Conservation (phyloP, 2,329 filamentous ascomycete species). For the Teratosphaeria destructans region DNA sequence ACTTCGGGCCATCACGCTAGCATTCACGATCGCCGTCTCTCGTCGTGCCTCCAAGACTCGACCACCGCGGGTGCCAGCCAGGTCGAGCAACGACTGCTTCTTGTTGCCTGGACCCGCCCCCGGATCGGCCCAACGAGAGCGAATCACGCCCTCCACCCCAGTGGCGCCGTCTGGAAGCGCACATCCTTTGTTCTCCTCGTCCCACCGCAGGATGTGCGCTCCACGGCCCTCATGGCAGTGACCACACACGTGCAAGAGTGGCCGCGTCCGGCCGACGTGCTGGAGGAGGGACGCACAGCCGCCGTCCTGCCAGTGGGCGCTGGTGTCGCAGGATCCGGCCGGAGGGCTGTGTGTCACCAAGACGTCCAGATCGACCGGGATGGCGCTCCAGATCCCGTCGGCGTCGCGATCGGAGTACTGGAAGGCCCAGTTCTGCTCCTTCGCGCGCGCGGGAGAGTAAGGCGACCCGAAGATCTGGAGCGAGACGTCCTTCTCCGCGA, state of each 20-base stretch:
- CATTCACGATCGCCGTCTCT: conserved; percentile 76
- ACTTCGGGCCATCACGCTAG: conserved; percentile 59
- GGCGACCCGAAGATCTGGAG: conserved; percentile 66
- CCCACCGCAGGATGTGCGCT: conserved; percentile 52
- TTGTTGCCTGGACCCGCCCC: conserved; percentile 37
- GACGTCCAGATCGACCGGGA: conserved; percentile 54
- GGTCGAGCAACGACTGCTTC: conserved; percentile 54
- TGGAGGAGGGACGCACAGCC: conserved; percentile 53
- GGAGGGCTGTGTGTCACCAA: conserved; percentile 64
- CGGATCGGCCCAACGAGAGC: conserved; percentile 47
- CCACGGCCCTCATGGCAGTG: conserved; percentile 63
- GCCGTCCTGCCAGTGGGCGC: conserved; percentile 28
- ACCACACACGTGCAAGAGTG: conserved; percentile 57
- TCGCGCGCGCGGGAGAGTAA: conserved; percentile 39
- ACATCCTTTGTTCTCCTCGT: not conserved
- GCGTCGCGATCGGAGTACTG: conserved; percentile 42
- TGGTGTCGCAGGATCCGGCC: conserved; percentile 45
- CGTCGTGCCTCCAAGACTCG: conserved; percentile 20
- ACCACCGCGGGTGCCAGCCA: conserved; percentile 39
- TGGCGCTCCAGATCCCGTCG: conserved; percentile 46
- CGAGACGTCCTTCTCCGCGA: conserved; percentile 44
- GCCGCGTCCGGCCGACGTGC: conserved; percentile 51
- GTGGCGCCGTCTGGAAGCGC: not conserved
- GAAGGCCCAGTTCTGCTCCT: conserved; percentile 51
- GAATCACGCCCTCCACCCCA: not conserved